Conservation (phyloP, 2,329 filamentous ascomycete genomes). For the Colletotrichum plurivorum region DNA sequence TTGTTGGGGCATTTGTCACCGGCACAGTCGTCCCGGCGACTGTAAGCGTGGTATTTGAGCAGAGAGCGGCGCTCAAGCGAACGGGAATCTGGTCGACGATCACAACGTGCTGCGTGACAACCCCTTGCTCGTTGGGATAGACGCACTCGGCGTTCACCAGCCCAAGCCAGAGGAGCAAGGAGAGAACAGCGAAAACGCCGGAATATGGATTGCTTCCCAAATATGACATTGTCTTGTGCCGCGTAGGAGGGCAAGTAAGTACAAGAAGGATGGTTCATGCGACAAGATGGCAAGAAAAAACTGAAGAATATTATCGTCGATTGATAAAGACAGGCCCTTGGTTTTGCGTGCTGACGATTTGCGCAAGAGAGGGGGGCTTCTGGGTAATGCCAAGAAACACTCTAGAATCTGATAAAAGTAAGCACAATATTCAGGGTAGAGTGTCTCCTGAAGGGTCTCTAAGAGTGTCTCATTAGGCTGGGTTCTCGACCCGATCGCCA, state of each 20-base stretch:
- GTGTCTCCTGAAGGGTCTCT: background rate
- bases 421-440: too few relatives aligned
- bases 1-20: constrained; percentile 24
- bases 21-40: constrained; percentile 16
- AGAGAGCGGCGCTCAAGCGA: constrained; percentile 10
- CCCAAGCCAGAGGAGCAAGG: background rate
- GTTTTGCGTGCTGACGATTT: too few relatives aligned
- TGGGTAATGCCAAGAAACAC: too few relatives aligned
- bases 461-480: background rate
- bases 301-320: too few relatives aligned
- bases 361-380: too few relatives aligned
- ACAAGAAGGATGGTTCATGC: too few relatives aligned
- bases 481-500: background rate
- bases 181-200: background rate
- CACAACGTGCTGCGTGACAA: constrained; percentile 3
- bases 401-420: too few relatives aligned
- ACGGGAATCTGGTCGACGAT: constrained; percentile 15
- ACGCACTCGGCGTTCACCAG: background rate
- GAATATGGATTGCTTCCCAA: background rate
- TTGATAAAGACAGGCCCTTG: too few relatives aligned
- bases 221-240: background rate
- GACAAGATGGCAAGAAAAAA: too few relatives aligned
- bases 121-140: background rate
- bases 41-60: constrained; percentile 25
- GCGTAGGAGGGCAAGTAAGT: background rate